Percentiles rank a stretch among this genome's conserved stretches.
Evolutionary conservation across 1,284 basidiomycete genomes (phyloP).

Genomic region (Farysia itapuensis): DNA sequence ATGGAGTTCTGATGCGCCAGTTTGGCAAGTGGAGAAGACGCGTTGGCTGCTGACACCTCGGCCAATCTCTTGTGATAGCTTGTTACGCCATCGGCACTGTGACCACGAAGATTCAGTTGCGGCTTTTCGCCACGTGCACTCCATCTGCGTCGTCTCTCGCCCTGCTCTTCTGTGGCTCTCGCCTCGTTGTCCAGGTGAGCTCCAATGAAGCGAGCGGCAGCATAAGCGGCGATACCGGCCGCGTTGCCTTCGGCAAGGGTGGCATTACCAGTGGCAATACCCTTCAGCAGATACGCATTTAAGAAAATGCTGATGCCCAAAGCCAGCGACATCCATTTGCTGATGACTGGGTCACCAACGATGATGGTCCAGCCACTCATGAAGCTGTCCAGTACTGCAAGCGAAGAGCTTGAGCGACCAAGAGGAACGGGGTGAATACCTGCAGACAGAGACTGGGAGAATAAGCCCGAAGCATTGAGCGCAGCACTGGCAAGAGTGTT

Average conservation of each 20-base stretch:
- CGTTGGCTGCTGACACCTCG: constrained; percentile 20
- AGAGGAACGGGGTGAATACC: constrained; percentile 13
- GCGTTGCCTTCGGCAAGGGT: constrained; percentile 56
- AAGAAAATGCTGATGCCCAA: constrained; percentile 84
- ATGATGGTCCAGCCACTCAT: constrained; percentile 93
- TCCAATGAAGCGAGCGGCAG: constrained; percentile 57
- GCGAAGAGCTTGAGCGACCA: constrained; percentile 26
- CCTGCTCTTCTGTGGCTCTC: constrained; percentile 23
- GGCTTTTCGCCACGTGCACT: constrained; percentile 14
- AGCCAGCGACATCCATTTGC: constrained; percentile 91
- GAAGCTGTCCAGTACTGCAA: constrained; percentile 72
- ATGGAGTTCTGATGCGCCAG: constrained; percentile 10
- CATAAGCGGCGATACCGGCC: constrained; percentile 56
- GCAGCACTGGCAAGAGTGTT: constrained; percentile 42
- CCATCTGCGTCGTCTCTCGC: constrained; percentile 23
- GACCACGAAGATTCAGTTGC: constrained; percentile 4
- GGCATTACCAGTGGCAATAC: constrained; percentile 63
- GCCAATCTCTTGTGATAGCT: constrained; percentile 61
- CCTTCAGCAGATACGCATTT: constrained; percentile 90
- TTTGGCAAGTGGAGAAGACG: constrained; percentile 23
- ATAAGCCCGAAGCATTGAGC: constrained; percentile 45
- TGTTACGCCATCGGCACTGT: constrained; percentile 21
- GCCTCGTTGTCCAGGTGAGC: constrained; percentile 50
- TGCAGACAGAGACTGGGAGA: constrained; percentile 12
- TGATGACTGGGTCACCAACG: constrained; percentile 90